These are phyloP conservation scores for Baorangia bicolor DNA, from an alignment of 768 basidiomycete genomes.

Conservation along the genomic window DNA sequence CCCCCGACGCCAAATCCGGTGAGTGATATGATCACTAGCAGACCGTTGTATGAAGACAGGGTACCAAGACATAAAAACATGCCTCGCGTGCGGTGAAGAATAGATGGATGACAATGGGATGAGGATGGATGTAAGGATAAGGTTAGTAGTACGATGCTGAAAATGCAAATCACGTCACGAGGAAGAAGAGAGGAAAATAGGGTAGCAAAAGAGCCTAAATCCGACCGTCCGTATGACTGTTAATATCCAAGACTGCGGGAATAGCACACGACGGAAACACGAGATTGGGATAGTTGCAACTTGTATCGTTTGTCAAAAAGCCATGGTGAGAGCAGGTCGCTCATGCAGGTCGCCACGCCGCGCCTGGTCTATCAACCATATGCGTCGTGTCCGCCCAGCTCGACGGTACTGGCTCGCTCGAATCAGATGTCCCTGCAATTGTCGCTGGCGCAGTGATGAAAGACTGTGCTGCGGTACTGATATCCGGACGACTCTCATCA, in stretches of 20 bases:
- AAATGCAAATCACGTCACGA: slow-evolving; percentile 6
- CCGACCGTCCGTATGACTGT: slow-evolving; percentile 10
- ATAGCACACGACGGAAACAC: not conserved
- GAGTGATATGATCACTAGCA: no score
- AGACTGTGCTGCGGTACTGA: slow-evolving; percentile 69
- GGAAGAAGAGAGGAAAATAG: not conserved
- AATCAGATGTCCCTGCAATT: slow-evolving; percentile 53
- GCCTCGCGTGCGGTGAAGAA: not conserved
- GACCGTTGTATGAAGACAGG: no score
- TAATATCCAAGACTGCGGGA: slow-evolving; percentile 10
- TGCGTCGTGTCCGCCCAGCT: slow-evolving; percentile 49
- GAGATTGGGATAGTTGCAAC: not conserved
- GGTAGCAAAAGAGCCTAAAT: not conserved
- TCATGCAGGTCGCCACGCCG: slow-evolving; percentile 42
- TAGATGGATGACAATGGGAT: not conserved
- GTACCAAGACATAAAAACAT: no score
- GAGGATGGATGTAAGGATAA: slow-evolving; percentile 11
- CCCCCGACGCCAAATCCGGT: no score
- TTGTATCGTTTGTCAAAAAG: not conserved
- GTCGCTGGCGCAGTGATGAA: slow-evolving; percentile 68
- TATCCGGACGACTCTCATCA: slow-evolving; percentile 50
- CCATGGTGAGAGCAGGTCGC: not conserved
- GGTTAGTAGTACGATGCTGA: slow-evolving; percentile 19
- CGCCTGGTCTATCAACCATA: slow-evolving; percentile 42
- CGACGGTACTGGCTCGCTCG: slow-evolving; percentile 44